Evolutionary conservation across 1,139 yeast genomes (phyloP), one percentile per base, ranked within the genome.

Genomic region (Blastobotrys niveus): DNA sequence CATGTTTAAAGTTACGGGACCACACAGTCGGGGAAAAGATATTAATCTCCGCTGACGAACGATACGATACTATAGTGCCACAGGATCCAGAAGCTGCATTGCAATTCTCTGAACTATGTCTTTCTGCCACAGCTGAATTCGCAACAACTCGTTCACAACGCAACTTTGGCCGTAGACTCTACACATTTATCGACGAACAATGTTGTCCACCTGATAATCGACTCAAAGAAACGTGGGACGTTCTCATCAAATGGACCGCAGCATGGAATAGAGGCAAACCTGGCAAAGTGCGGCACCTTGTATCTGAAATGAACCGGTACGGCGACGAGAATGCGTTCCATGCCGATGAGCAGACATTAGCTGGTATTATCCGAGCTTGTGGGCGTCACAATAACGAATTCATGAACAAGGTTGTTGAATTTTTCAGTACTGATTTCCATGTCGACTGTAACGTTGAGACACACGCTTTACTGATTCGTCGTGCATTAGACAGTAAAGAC

Each of bases 221-320:
- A n/a, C n/a, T n/a, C 18, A 58, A 61, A 41, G 66, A 60, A 29
- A 58, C 67, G 1, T 63, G 67, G 67, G 67, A 64, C 37, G 59
- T 59, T 12, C 47, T 64, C 38, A 52, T 58, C 12, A 68, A 64
- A 42, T 65, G 65, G 65, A 40, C 52, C 2, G 59, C 55, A 2
- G 21, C 3, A 2, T 61, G 57, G 47, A 48, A 52, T n/a, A 45
- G 52, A 17, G 38, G 48, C 7, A 47, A 52, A 12, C 30, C 53
- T 0, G 40, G 37, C 1, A 46, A 46, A 4, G 31, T 58, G n/a
- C 38, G 44, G n/a, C 38, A 41, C 3, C 32, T 54, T 5, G 32
- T 58, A 5, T 45, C 35, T 2, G 37, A 46, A 7, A 53, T 61
- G 56, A 40, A 48, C 2, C 48, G 46, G 10, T 41, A 48, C 30